phyloP scores from a whole-genome alignment of 2,329 filamentous ascomycete genomes.

The Blumeria graminis region DNA sequence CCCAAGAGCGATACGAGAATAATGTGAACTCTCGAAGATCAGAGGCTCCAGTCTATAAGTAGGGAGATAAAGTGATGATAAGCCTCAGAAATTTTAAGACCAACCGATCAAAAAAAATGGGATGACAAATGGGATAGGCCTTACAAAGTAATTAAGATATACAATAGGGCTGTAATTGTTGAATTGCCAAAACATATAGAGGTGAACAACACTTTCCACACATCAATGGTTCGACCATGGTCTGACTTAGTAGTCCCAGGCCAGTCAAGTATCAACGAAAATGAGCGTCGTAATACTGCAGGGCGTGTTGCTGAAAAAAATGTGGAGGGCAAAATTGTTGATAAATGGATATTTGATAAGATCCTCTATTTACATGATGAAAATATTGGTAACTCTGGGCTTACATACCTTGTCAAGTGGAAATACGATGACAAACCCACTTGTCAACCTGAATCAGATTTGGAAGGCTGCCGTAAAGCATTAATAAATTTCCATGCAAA shows the following conservation, averaged over 20 bases:
- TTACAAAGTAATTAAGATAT: not conserved
- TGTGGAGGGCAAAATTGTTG: not conserved
- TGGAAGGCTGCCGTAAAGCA: not conserved
- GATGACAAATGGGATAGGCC: no score
- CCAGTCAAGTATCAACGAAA: not conserved
- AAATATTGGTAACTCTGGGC: slow-evolving; percentile 12
- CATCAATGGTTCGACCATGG: not conserved
- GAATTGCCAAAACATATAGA: not conserved
- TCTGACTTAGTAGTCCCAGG: not conserved
- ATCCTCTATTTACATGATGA: slow-evolving; percentile 33
- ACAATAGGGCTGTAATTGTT: not conserved
- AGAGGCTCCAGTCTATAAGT: not conserved
- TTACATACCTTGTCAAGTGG: not conserved
- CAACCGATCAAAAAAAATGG: not conserved
- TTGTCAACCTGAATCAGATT: not conserved
- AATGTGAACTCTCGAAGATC: not conserved
- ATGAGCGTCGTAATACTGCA: not conserved
- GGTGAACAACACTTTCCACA: not conserved
- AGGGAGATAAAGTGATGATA: not conserved
- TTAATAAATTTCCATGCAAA: not conserved
- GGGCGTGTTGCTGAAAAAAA: not conserved
- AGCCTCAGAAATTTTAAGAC: not conserved
- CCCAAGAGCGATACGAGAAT: not conserved
- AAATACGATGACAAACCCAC: not conserved
- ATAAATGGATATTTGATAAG: not conserved